A percentile compares a stretch with the other conserved stretches of the same genome.
Evolutionary conservation across 257 asterid genomes (phyloP).

Genomic region (Solanum medicagineum): DNA sequence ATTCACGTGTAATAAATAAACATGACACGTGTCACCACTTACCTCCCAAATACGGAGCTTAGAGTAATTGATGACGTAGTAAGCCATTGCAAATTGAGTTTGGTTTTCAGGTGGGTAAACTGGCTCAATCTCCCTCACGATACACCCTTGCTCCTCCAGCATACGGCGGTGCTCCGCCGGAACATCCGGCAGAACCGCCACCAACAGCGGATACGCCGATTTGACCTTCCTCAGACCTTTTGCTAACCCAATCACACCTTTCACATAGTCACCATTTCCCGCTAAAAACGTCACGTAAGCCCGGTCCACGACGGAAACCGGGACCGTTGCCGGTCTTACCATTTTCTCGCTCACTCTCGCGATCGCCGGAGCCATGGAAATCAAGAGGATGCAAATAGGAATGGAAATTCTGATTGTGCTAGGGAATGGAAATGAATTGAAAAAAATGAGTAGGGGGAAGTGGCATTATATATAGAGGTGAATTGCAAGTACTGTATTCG

Average conservation of each 20-base stretch:
- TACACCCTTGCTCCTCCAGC: constrained; percentile 31
- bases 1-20: neutral
- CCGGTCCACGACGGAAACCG: neutral
- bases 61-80: constrained; percentile 40
- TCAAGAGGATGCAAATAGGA: neutral
- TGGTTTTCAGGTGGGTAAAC: constrained; percentile 39
- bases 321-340: neutral
- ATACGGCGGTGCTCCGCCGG: constrained; percentile 33
- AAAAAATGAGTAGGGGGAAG: neutral
- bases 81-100: constrained; percentile 36
- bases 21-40: neutral
- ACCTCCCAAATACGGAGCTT: constrained; percentile 55
- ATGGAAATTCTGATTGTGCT: neutral
- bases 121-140: constrained; percentile 30
- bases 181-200: constrained; percentile 40
- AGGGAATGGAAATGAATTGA: neutral
- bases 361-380: neutral
- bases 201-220: constrained; percentile 29
- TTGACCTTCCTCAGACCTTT: constrained; percentile 35
- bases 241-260: constrained; percentile 9
- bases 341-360: neutral
- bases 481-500: neutral
- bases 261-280: constrained; percentile 29
- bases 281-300: constrained; percentile 30
- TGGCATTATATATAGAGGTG: neutral